These are phyloP conservation scores for Phytophthora boehmeriae DNA, from an alignment of 352 stramenopile species.

Conservation along the genomic window DNA sequence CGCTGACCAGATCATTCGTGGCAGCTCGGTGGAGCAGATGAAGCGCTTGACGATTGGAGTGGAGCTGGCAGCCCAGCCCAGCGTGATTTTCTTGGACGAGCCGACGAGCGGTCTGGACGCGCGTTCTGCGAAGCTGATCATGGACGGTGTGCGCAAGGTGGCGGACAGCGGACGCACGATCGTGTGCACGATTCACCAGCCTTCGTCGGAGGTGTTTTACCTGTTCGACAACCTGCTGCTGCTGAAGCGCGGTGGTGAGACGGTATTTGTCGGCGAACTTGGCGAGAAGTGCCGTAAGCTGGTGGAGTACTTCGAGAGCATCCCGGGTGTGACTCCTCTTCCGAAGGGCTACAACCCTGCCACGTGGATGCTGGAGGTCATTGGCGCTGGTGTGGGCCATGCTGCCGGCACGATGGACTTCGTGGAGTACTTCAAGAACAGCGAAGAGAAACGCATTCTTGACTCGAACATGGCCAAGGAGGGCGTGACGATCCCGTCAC, in stretches of 20 bases:
- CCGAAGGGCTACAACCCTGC: conserved; percentile 57
- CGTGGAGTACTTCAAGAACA: conserved; percentile 31
- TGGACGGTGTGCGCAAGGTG: conserved; percentile 83
- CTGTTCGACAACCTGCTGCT: conserved; percentile 83
- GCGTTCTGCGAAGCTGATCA: conserved; percentile 75
- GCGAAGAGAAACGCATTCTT: conserved; percentile 27
- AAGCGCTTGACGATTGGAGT: conserved; percentile 65
- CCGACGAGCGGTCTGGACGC: conserved; percentile 82
- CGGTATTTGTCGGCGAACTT: conserved; percentile 57
- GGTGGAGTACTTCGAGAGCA: conserved; percentile 35
- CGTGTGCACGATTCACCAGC: conserved; percentile 93
- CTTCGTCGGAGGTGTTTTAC: conserved; percentile 81
- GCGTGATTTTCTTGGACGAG: conserved; percentile 75
- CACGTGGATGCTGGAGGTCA: conserved; percentile 50
- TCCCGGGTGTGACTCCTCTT: conserved; percentile 31
- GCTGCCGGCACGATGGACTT: conserved; percentile 35
- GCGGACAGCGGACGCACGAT: conserved; percentile 68
- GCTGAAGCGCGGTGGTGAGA: conserved; percentile 42
- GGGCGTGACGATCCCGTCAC: conserved; percentile 39
- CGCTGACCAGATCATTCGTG: conserved; percentile 46
- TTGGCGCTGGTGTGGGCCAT: conserved; percentile 45
- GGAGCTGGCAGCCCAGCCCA: conserved; percentile 76
- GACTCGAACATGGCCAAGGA: conserved; percentile 35
- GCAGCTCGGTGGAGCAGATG: conserved; percentile 36
- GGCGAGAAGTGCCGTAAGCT: conserved; percentile 37